phyloP scores from a whole-genome alignment of 1,284 basidiomycete species.

The Salmacisia buchloeana region DNA sequence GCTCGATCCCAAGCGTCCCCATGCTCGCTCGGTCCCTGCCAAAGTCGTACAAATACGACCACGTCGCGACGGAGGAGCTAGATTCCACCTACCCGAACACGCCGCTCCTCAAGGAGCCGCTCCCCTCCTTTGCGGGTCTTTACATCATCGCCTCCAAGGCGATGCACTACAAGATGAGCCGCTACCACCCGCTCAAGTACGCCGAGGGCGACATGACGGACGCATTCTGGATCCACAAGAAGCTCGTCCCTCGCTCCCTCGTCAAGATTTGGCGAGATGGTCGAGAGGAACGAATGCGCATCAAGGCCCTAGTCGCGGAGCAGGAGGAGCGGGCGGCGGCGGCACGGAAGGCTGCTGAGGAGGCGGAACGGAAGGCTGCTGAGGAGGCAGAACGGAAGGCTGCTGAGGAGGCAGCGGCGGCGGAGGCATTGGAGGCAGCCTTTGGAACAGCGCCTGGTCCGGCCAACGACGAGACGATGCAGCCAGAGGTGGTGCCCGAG shows the following conservation, averaged over 20 bases:
- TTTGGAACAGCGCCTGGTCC: too few species aligned
- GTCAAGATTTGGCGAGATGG: background rate
- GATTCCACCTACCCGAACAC: background rate
- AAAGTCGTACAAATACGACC: background rate
- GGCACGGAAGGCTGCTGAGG: background rate
- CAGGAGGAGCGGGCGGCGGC: background rate
- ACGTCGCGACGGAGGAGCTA: background rate
- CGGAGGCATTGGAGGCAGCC: too few species aligned
- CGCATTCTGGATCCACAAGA: slow-evolving; percentile 3
- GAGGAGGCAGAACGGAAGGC: background rate
- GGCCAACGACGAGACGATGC: too few species aligned
- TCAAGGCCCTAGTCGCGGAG: background rate
- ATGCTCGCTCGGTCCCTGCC: too few species aligned
- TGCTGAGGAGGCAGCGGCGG: background rate
- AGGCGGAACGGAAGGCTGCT: background rate
- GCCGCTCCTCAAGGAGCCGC: background rate
- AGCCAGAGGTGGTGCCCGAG: too few species aligned
- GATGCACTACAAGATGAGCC: background rate
- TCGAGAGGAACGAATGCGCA: background rate
- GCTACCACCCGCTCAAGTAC: background rate
- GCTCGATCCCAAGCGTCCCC: too few species aligned
- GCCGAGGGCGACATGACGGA: background rate
- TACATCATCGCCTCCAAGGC: background rate
- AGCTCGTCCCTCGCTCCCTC: background rate
- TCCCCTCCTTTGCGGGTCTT: background rate